Base-by-base conservation (phyloP, 345 rosid genomes). In the Raphanus raphanistrum region DNA sequence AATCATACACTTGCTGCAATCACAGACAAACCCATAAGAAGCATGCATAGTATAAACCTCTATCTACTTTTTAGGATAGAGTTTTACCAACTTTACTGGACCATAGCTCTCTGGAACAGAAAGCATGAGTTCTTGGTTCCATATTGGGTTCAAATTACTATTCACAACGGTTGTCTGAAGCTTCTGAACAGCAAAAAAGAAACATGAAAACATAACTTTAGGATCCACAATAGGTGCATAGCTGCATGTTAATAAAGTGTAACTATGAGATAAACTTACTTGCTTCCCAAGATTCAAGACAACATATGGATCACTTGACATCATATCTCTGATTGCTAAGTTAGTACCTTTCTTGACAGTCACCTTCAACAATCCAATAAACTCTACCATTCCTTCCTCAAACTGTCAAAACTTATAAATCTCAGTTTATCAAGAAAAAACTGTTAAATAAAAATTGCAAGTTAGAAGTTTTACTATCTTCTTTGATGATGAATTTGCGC, bases 231-330 rank as follows among this genome's bases (percentile, higher is more conserved):
- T 16, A 6, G n/a, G 13, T 67, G 13, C 28, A n/a, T 21, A 21
- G 0, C 21, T 0, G 21, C 21, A 21, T 21, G 21, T 21, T 1
- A 21, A 21, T 21, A 21, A 21, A 21, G 21, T 21, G 21, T 21
- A 21, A 21, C 21, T 21, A 21, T 0, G 21, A 35, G 15, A 25
- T 26, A 6, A 45, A 50, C 87, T 84, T 63, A 84, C 88, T 81
- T 84, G 90, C 52, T 81, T 72, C 55, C 90, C 90, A 29, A 87
- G 64, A 55, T 83, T 54, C 67, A 87, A 84, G 45, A 85, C 82
- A 27, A 85, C 90, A 52, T 87, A 87, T 2, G 90, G 90, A 62
- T 87, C 90, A 28, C 90, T 87, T 21, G 87, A 80, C 78, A 87
- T 35, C 76, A 87, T 67, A 77, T 87, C 90, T 67, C 90, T 77